phyloP scores from a whole-genome alignment of 208 protist species.

The Leishmania major region DNA sequence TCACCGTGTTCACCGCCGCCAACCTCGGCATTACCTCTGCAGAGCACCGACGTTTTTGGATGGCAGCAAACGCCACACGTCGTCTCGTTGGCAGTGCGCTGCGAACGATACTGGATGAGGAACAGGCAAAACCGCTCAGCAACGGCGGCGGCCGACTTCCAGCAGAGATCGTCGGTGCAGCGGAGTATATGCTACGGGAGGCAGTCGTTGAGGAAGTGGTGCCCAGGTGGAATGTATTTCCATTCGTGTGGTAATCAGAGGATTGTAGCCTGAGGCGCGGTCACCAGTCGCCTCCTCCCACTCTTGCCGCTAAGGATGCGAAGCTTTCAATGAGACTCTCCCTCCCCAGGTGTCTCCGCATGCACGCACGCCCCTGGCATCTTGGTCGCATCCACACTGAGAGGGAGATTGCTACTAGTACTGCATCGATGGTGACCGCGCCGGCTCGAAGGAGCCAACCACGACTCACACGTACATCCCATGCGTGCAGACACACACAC shows the following conservation, averaged over 20 bases:
- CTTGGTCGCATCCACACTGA: not conserved
- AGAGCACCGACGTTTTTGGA: slow-evolving; percentile 78
- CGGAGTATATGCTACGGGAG: not conserved
- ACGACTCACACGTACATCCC: not conserved
- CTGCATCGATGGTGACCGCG: not conserved
- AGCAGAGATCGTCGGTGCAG: not conserved
- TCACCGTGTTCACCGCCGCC: slow-evolving; percentile 56
- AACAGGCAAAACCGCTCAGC: not conserved
- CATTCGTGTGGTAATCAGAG: slow-evolving; percentile 29
- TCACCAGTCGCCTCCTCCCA: not conserved
- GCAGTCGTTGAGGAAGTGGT: slow-evolving; percentile 13
- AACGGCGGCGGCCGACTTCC: not conserved
- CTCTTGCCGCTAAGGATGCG: not conserved
- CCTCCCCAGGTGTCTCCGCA: not conserved
- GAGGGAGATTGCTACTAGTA: not conserved
- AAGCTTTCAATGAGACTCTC: not conserved
- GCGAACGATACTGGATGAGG: not conserved
- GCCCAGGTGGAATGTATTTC: slow-evolving; percentile 57
- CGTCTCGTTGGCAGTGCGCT: slow-evolving; percentile 9
- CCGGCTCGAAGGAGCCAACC: not conserved
- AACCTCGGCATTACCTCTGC: slow-evolving; percentile 74
- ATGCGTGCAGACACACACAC: not conserved
- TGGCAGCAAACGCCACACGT: slow-evolving; percentile 34
- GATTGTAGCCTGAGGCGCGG: not conserved
- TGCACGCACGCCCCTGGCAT: not conserved